Base-by-base conservation (phyloP, 352 stramenopile species). In the Phytophthora pinifolia region DNA sequence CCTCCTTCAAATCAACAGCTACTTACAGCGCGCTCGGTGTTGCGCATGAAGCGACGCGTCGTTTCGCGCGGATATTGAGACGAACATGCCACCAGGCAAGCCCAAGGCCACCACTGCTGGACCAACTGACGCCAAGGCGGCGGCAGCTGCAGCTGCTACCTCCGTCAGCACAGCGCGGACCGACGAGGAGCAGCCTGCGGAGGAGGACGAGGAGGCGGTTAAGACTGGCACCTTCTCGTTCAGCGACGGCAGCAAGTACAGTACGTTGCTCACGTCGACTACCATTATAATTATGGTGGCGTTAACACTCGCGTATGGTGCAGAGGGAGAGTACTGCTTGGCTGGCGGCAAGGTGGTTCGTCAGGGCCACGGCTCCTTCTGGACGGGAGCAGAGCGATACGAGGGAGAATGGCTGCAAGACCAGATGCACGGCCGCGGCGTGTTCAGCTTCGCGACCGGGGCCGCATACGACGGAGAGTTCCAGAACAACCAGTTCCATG, bases 381-480 rank as follows among this genome's bases (percentile, higher is more conserved):
- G 63, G 54, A 75, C 69, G 39, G 82, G 82, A 4, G 76, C 77
- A 0, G 82, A 92, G 68, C 67, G 51, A 46, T 92, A 89, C 58
- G 63, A 79, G 7, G 77, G 79, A 33, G 56, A 74, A 29, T 93
- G 80, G 80, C 58, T 75, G 9, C 63, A 69, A 8, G 80, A 93
- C 57, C 50, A 68, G 27, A 93, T 93, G 83, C 76, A 90, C 44
- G 80, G 82, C 35, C 61, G 50, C 4, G 83, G 83, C 34, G 54
- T 72, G 5, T 91, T 88, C 50, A 39, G 36, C 17, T 92, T 92
- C 32, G 86, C 82, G 14, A 84, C 79, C 8, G 80, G 86, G 15
- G 79, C 82, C 4, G 55, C 57, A 8, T 96, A 93, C 53, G 76
- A 93, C 59, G 86, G 86, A 41, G 74, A 83, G 36, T 92, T 96